Evolutionary conservation across 805 yeast species (phyloP).

Genomic region (Ogataea pignaliae): DNA sequence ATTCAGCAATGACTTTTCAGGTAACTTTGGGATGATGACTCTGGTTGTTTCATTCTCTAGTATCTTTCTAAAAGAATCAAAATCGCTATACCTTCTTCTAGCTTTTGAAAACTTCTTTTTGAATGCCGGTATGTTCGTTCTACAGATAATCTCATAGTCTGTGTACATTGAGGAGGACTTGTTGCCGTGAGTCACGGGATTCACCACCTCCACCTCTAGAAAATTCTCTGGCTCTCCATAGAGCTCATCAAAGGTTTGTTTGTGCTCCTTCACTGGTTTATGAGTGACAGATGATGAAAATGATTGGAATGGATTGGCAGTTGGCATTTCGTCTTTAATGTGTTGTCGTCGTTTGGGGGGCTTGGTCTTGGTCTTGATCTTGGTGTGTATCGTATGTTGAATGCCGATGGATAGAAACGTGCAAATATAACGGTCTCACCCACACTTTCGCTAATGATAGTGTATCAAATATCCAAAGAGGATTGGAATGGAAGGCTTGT

Average conservation of each 20-base stretch:
- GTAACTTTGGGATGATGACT: conserved; percentile 81
- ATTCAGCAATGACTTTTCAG: conserved; percentile 68
- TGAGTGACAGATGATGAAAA: conserved; percentile 22
- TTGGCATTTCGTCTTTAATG: conserved; percentile 13
- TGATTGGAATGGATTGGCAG: conserved; percentile 30
- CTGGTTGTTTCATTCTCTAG: conserved; percentile 72
- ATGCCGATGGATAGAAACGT: no score
- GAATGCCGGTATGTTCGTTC: conserved; percentile 90
- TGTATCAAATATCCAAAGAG: no score
- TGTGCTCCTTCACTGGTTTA: conserved; percentile 26
- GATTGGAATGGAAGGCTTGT: no score
- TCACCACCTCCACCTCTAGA: conserved; percentile 82
- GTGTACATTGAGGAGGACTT: conserved; percentile 63
- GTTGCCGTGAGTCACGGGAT: conserved; percentile 71
- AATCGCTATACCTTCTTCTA: conserved; percentile 85
- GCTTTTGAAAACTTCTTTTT: conserved; percentile 58
- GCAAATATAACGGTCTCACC: no score
- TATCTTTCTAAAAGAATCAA: conserved; percentile 72
- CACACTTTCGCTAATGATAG: no score
- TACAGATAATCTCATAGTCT: conserved; percentile 85
- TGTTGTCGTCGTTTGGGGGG: not conserved
- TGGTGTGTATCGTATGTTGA: no score
- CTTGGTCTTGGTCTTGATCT: no score
- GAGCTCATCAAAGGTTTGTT: conserved; percentile 70
- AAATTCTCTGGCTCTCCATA: conserved; percentile 95